Conservation (phyloP, 164 flowering plant genomes). For the Magnolia officinalis region DNA sequence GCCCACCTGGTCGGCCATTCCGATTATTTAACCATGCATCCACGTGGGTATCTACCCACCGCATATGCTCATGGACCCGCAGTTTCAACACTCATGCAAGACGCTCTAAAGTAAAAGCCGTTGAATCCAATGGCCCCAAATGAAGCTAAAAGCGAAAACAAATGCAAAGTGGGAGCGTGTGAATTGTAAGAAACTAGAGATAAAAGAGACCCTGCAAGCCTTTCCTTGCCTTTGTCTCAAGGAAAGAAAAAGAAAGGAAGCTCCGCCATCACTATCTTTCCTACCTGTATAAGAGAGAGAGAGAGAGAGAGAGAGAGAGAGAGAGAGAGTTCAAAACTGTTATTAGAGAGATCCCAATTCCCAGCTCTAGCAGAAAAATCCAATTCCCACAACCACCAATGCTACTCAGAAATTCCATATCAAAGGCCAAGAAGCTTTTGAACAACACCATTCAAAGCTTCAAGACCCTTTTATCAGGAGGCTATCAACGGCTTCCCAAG, state of each 20-base stretch:
- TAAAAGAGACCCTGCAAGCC: not conserved
- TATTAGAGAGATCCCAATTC: not conserved
- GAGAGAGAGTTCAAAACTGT: not conserved
- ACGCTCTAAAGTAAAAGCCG: no score
- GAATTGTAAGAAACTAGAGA: not conserved
- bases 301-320: not conserved
- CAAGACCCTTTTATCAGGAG: slow-evolving; percentile 42
- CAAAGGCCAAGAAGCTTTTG: slow-evolving; percentile 53
- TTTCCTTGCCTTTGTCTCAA: slow-evolving; percentile 8
- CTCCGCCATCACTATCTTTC: slow-evolving; percentile 16
- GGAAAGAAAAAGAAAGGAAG: slow-evolving; percentile 10
- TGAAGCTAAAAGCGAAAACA: not conserved
- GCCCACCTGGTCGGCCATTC: no score
- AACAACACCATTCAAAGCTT: slow-evolving; percentile 37
- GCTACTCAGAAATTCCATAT: slow-evolving; percentile 48
- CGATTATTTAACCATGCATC: no score
- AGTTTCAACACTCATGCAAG: no score
- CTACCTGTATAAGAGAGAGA: not conserved
- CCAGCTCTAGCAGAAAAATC: no score
- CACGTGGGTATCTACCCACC: no score
- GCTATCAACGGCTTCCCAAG: slow-evolving; percentile 49
- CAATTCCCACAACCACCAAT: slow-evolving; percentile 14
- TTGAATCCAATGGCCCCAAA: no score
- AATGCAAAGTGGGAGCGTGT: not conserved
- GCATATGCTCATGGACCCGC: no score